Evolutionary conservation across 2,329 filamentous ascomycete species (phyloP).

Genomic region (Alternaria arborescens): DNA sequence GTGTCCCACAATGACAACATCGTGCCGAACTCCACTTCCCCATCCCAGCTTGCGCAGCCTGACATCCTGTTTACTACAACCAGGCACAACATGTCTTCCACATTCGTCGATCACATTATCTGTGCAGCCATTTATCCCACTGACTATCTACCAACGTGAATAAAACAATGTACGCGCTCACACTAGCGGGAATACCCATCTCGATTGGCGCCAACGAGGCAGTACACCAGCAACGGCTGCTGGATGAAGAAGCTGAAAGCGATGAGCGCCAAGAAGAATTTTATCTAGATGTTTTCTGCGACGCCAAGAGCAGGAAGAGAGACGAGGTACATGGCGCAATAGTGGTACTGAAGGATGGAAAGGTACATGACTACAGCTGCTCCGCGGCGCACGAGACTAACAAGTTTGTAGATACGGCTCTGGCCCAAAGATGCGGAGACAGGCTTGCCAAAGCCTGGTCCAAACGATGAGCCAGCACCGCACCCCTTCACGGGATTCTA

Average conservation of each 20-base stretch:
- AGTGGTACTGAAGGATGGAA: slow-evolving; percentile 56
- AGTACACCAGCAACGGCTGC: slow-evolving; percentile 57
- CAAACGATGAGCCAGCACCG: slow-evolving; percentile 38
- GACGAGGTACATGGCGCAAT: slow-evolving; percentile 55
- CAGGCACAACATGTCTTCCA: slow-evolving; percentile 12
- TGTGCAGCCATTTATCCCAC: neutral
- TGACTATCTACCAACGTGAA: neutral
- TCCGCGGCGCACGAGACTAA: neutral
- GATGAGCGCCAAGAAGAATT: slow-evolving; percentile 61
- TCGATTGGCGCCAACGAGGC: slow-evolving; percentile 61
- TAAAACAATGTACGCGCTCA: slow-evolving; percentile 40
- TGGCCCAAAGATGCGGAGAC: slow-evolving; percentile 49
- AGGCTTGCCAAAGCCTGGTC: slow-evolving; percentile 33
- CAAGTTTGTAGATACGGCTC: slow-evolving; percentile 40
- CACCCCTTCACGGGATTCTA: slow-evolving; percentile 62
- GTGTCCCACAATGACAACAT: slow-evolving; percentile 38
- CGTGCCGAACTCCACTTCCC: slow-evolving; percentile 24
- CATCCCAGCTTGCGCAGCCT: slow-evolving; percentile 15
- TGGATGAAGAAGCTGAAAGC: slow-evolving; percentile 58
- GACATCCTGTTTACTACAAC: slow-evolving; percentile 21
- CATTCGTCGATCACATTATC: neutral
- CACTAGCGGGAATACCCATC: slow-evolving; percentile 56
- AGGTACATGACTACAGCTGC: slow-evolving; percentile 43
- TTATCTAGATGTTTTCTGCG: slow-evolving; percentile 58
- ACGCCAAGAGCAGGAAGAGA: slow-evolving; percentile 46